A percentile compares a stretch with the other conserved stretches of the same genome.
Evolutionary conservation across 2,329 filamentous ascomycete genomes (phyloP).

Genomic region (Fusarium domesticum): DNA sequence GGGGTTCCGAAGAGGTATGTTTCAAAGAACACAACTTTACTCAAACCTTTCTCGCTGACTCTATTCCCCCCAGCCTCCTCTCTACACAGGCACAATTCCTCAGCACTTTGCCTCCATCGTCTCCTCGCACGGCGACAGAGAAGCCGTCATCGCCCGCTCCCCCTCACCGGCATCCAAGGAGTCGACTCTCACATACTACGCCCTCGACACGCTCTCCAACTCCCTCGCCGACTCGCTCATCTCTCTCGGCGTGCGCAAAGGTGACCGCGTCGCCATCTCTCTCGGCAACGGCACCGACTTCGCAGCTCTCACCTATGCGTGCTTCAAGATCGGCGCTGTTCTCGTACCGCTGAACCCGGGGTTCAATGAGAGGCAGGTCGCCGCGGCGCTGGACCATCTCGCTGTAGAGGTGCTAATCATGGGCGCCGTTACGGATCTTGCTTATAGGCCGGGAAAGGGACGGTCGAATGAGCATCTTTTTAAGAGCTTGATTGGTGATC

Average conservation of each 20-base stretch:
- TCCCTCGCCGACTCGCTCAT: slow-evolving; percentile 67
- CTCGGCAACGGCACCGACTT: slow-evolving; percentile 84
- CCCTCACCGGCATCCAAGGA: slow-evolving; percentile 52
- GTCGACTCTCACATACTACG: slow-evolving; percentile 67
- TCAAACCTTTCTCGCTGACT: not conserved
- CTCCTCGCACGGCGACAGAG: slow-evolving; percentile 59
- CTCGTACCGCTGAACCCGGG: slow-evolving; percentile 90
- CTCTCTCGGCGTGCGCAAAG: slow-evolving; percentile 71
- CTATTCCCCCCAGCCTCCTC: slow-evolving; percentile 53
- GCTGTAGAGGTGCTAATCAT: slow-evolving; percentile 72
- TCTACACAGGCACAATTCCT: slow-evolving; percentile 67
- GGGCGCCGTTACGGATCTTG: slow-evolving; percentile 81
- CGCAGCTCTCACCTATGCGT: slow-evolving; percentile 79
- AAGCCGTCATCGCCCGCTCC: slow-evolving; percentile 53
- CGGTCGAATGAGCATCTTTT: slow-evolving; percentile 52
- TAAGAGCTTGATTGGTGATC: slow-evolving; percentile 42
- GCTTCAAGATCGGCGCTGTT: slow-evolving; percentile 92
- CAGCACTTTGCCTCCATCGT: slow-evolving; percentile 69
- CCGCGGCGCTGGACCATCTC: slow-evolving; percentile 74
- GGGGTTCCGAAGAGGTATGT: slow-evolving; percentile 32
- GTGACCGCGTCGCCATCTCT: slow-evolving; percentile 80
- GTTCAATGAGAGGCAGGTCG: slow-evolving; percentile 78
- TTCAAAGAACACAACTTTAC: not conserved
- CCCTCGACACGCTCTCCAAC: slow-evolving; percentile 74
- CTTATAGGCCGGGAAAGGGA: slow-evolving; percentile 58